phyloP scores from a whole-genome alignment of 768 basidiomycete genomes.

The Leccinum disarticulatum region DNA sequence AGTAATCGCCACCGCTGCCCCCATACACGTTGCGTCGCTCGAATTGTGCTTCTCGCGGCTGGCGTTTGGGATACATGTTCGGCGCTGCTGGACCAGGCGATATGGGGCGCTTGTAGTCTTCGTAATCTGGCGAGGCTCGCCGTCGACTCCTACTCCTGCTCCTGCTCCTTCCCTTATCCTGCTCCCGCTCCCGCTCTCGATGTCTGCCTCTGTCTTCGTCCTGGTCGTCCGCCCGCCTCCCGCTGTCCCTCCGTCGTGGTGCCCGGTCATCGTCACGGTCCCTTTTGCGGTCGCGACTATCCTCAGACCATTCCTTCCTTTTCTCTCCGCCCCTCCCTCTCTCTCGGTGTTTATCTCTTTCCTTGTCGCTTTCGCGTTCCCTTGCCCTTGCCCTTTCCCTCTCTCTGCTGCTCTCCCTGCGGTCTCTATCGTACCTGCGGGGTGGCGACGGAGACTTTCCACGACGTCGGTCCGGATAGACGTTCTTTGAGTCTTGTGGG shows the following conservation, averaged over 20 bases:
- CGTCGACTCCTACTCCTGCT: conserved; percentile 23
- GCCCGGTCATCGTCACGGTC: background rate
- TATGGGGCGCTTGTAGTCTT: conserved; percentile 50
- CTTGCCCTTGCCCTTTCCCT: conserved; percentile 28
- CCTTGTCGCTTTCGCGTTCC: conserved; percentile 14
- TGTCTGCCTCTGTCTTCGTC: conserved; percentile 23
- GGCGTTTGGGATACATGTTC: conserved; percentile 56
- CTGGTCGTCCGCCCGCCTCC: conserved; percentile 8
- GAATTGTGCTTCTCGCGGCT: conserved; percentile 11
- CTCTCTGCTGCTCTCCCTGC: conserved; percentile 26
- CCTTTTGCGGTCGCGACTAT: conserved; percentile 8
- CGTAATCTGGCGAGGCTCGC: conserved; percentile 59
- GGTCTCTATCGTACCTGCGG: conserved; percentile 32
- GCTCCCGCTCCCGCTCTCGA: conserved; percentile 21
- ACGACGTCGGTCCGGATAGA: conserved; percentile 22
- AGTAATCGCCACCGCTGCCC: conserved; percentile 45
- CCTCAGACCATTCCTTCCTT: background rate
- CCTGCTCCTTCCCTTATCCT: conserved; percentile 17
- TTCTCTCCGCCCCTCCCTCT: background rate
- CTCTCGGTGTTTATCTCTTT: conserved; percentile 17
- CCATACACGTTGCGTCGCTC: conserved; percentile 32
- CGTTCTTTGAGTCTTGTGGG: conserved; percentile 40
- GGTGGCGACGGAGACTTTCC: conserved; percentile 48
- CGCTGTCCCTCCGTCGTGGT: conserved; percentile 7
- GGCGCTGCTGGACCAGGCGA: conserved; percentile 41